Base-by-base conservation (phyloP, 2,329 filamentous ascomycete genomes). In the Fusarium pseudonygamai region DNA sequence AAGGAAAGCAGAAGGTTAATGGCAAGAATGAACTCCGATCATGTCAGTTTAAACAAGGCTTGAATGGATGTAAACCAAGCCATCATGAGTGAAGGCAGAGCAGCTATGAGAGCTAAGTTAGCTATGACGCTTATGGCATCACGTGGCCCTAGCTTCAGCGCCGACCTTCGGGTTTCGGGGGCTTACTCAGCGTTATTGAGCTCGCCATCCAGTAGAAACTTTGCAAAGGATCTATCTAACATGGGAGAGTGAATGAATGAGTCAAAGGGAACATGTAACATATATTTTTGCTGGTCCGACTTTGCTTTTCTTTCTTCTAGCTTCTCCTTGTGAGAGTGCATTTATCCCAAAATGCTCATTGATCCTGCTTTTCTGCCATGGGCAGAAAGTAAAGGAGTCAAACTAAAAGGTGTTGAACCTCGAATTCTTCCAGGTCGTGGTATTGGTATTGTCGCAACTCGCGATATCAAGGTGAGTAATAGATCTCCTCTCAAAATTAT, bases 381-480 rank as follows among this genome's bases (percentile, higher is more conserved):
- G 93, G 92, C 92, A 4, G 80, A 85, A 37, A 81, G 83, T n/a
- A 78, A 76, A 53, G 76, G 75, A 36, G 74, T 78, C 67, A 75
- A 75, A 57, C 40, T 78, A 15, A 87, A 90, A 64, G 93, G 93
- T 20, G 87, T 97, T 34, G 82, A 87, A 40, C 88, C 94, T 10
- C 87, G 90, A 45, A 85, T 85, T 43, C 90, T 97, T 22, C 88
- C 91, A 11, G 92, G 91, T 4, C 87, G 93, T 61, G 95, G 95
- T 34, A 88, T 96, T 60, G 95, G 95, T 52, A 90, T 97, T 64
- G 87, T 95, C 57, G 92, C 94, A 10, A 91, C 89, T 18, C 87
- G 88, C 34, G 83, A 87, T 20, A 87, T 96, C 69, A 84, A 92
- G 83, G 93, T 93, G 83, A 77, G 72, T 63, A 18, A 52, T 20